Percentiles rank a stretch among this genome's conserved stretches.
Evolutionary conservation across 495 filamentous ascomycete species (phyloP).

Genomic region (Podospora bellae-mahoneyi): DNA sequence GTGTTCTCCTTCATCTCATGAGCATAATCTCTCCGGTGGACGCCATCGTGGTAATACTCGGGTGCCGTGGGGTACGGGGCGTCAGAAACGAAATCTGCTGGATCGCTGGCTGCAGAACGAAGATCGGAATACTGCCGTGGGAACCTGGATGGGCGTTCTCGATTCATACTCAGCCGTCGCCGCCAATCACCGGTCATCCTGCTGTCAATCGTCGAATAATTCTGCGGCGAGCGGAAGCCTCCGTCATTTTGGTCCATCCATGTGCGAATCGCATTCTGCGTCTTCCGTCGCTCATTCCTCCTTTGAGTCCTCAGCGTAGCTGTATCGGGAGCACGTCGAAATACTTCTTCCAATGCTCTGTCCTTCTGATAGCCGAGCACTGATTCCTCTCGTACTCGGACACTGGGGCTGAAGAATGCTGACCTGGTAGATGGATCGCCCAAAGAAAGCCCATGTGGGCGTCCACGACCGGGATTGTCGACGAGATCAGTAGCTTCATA

Average conservation of each 20-base stretch:
- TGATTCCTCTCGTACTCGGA: constrained; percentile 74
- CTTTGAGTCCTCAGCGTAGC: constrained; percentile 47
- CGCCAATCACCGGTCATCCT: constrained; percentile 38
- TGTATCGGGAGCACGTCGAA: constrained; percentile 54
- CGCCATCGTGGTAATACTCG: constrained; percentile 23
- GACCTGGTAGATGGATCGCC: constrained; percentile 47
- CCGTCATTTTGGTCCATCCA: constrained; percentile 81
- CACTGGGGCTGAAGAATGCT: constrained; percentile 64
- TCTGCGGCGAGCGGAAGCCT: constrained; percentile 55
- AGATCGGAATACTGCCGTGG: constrained; percentile 44
- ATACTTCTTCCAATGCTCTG: constrained; percentile 87
- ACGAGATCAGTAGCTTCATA: constrained; percentile 74
- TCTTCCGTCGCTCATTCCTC: constrained; percentile 59
- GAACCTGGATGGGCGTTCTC: constrained; percentile 40
- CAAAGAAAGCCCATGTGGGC: constrained; percentile 51
- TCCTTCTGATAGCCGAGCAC: constrained; percentile 84
- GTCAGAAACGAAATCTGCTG: constrained; percentile 50
- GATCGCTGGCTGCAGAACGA: constrained; percentile 53
- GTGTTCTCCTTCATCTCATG: constrained; percentile 50
- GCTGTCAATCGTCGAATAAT: constrained; percentile 48
- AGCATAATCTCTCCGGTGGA: constrained; percentile 31
- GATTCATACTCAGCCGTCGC: constrained; percentile 42
- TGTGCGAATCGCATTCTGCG: constrained; percentile 68
- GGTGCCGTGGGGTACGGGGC: constrained; percentile 35
- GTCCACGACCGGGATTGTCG: constrained; percentile 41